phyloP scores from a whole-genome alignment of 1,284 basidiomycete genomes.

The Ustilago tritici region DNA sequence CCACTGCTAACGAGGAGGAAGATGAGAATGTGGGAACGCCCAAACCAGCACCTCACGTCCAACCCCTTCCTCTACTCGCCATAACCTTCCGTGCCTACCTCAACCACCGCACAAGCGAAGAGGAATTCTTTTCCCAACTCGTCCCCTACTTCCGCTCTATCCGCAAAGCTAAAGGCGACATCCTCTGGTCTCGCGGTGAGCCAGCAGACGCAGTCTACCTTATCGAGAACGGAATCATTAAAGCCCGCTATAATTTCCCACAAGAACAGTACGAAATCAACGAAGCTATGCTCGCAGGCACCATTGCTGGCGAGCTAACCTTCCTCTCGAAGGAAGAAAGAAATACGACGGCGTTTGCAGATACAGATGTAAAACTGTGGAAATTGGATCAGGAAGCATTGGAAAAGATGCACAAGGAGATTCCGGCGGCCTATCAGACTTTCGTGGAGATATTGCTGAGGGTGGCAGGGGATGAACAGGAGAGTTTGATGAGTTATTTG shows the following conservation, averaged over 20 bases:
- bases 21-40: not conserved
- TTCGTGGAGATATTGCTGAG: constrained; percentile 62
- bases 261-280: constrained; percentile 68
- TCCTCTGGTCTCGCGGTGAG: constrained; percentile 82
- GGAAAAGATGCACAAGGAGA: constrained; percentile 40
- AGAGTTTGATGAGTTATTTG: constrained; percentile 66
- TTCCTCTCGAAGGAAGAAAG: constrained; percentile 59
- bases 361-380: constrained; percentile 64
- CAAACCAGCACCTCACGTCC: constrained; percentile 16
- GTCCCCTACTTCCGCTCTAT: constrained; percentile 80
- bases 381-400: constrained; percentile 48
- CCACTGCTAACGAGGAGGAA: not conserved
- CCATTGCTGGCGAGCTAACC: constrained; percentile 66
- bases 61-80: constrained; percentile 54
- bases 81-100: constrained; percentile 62
- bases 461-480: constrained; percentile 66
- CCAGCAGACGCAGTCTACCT: constrained; percentile 74
- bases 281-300: constrained; percentile 69
- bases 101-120: constrained; percentile 12
- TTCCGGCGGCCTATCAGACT: constrained; percentile 32
- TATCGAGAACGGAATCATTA: constrained; percentile 67
- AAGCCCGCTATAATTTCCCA: constrained; percentile 65
- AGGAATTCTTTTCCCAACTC: constrained; percentile 72
- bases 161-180: constrained; percentile 74
- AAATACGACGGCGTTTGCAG: constrained; percentile 65